Conservation (phyloP, 441 rosid species). For the Corymbia calophylla region DNA sequence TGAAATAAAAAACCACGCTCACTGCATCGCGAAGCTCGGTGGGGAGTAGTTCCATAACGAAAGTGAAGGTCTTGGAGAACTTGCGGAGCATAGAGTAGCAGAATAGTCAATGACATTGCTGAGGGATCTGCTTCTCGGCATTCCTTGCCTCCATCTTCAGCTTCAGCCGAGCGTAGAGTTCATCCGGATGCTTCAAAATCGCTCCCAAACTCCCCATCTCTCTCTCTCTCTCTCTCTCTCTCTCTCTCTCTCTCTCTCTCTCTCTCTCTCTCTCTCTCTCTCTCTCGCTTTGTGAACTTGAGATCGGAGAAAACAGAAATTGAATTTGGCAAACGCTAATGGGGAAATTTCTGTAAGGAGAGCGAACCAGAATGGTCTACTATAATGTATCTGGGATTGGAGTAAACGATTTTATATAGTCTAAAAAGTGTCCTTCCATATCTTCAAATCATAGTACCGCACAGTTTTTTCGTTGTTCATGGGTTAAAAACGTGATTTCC, state of each 20-base stretch:
- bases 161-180: background rate
- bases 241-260: too few relatives aligned
- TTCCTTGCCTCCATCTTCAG: background rate
- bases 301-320: background rate
- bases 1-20: background rate
- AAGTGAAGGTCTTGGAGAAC: background rate
- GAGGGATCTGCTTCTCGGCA: background rate
- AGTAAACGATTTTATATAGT: too few relatives aligned
- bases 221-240: background rate
- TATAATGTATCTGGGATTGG: background rate
- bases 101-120: background rate
- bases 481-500: background rate
- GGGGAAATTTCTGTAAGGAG: background rate
- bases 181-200: background rate
- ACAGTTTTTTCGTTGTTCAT: background rate
- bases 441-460: background rate
- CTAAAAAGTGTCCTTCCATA: rapidly evolving
- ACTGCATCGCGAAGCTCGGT: background rate
- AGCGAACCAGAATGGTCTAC: background rate
- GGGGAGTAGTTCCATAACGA: background rate
- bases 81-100: background rate
- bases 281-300: too few relatives aligned
- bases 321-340: background rate
- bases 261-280: too few relatives aligned
- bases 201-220: background rate